These are phyloP conservation scores for Alternaria gansuensis DNA, from an alignment of 2,329 filamentous ascomycete species.

Conservation along the genomic window DNA sequence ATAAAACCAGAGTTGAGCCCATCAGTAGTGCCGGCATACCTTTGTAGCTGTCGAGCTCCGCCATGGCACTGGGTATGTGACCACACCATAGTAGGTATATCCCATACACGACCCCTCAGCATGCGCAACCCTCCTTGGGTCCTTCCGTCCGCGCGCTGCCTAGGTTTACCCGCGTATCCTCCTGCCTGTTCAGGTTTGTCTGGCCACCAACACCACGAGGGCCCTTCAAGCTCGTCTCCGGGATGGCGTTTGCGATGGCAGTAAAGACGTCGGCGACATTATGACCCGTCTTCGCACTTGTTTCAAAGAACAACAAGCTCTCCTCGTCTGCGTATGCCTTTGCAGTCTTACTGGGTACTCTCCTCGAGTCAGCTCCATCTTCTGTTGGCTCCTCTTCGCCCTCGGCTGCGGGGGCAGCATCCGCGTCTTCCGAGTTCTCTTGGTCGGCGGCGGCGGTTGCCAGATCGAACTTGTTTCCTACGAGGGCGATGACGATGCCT, in stretches of 20 bases:
- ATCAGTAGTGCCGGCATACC: neutral
- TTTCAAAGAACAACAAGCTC: constrained; percentile 94
- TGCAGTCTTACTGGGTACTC: constrained; percentile 89
- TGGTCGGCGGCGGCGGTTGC: constrained; percentile 59
- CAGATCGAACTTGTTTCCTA: constrained; percentile 89
- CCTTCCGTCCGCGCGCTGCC: constrained; percentile 73
- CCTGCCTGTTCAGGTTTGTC: constrained; percentile 64
- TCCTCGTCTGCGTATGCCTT: constrained; percentile 95
- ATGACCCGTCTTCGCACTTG: constrained; percentile 92
- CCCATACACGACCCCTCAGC: constrained; percentile 59
- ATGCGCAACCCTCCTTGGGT: constrained; percentile 92
- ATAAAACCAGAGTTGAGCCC: neutral
- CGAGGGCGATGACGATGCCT: constrained; percentile 94
- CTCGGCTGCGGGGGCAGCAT: constrained; percentile 59
- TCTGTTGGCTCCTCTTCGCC: constrained; percentile 64
- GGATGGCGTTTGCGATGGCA: constrained; percentile 96
- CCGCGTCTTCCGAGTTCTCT: constrained; percentile 60
- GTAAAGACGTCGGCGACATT: constrained; percentile 98
- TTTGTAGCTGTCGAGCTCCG: constrained; percentile 2
- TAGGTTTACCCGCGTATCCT: constrained; percentile 82
- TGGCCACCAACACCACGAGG: constrained; percentile 71
- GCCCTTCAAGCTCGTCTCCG: constrained; percentile 94
- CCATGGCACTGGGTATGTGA: neutral
- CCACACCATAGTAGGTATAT: neutral
- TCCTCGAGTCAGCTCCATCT: constrained; percentile 77